Percentiles rank a stretch among this genome's conserved stretches.
phyloP scores from a whole-genome alignment of 345 rosid species.

The Toxicodendron radicans region DNA sequence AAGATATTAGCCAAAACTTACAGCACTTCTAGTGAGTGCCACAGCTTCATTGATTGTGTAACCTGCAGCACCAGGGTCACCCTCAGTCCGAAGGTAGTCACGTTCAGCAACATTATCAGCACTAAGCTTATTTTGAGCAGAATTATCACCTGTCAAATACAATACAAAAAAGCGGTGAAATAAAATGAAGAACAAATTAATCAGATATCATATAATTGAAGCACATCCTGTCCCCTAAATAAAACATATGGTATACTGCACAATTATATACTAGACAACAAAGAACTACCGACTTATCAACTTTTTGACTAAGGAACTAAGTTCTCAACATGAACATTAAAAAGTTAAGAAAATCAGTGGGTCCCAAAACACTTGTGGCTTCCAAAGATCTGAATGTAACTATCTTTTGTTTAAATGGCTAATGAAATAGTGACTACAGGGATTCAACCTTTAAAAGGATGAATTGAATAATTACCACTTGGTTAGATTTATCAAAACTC shows the following conservation, averaged over 20 bases:
- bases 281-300: neutral
- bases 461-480: constrained; percentile 1
- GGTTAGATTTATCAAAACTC: neutral
- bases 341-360: neutral
- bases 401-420: neutral
- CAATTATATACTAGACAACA: neutral
- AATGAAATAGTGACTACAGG: neutral
- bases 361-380: neutral
- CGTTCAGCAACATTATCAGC: constrained; percentile 60
- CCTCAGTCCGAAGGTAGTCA: constrained; percentile 81
- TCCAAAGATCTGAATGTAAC: constrained; percentile 1
- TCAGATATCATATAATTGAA: neutral
- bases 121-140: constrained; percentile 24
- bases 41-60: constrained; percentile 88
- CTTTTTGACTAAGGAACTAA: constrained; percentile 7
- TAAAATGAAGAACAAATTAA: neutral
- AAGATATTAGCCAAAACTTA: constrained; percentile 29
- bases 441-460: neutral
- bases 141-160: constrained; percentile 42
- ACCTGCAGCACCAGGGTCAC: constrained; percentile 89
- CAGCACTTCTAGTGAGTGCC: constrained; percentile 77
- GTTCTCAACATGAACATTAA: constrained; percentile 1
- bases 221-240: neutral
- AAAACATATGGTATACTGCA: neutral
- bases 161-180: constrained; percentile 6